Conservation (phyloP, 345 rosid species). For the Diplotaxis tenuifolia region DNA sequence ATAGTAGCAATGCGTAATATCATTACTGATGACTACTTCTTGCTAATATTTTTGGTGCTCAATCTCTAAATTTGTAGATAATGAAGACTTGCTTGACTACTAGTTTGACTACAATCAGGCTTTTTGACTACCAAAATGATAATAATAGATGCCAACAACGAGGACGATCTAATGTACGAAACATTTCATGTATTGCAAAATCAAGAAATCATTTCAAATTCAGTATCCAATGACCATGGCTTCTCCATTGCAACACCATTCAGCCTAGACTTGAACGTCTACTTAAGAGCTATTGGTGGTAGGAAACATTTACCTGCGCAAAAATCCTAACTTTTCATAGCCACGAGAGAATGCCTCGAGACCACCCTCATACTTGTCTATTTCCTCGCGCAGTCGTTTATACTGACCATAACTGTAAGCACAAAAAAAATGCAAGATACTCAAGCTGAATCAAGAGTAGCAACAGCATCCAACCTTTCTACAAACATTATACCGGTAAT, state of each 20-base stretch:
- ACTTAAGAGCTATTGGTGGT: conserved; percentile 6
- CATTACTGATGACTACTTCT: neutral
- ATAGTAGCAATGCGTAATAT: neutral
- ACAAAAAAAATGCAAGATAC: conserved; percentile 16
- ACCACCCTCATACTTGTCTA: conserved; percentile 85
- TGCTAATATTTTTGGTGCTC: neutral
- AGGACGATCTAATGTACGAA: neutral
- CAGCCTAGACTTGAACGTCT: neutral
- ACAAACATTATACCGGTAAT: conserved; percentile 61
- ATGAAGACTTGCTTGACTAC: conserved; percentile 5
- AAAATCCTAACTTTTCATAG: conserved; percentile 89
- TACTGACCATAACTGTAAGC: conserved; percentile 61
- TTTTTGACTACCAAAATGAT: neutral
- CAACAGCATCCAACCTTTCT: neutral
- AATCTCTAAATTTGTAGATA: neutral
- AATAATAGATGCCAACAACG: neutral
- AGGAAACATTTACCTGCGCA: conserved; percentile 54
- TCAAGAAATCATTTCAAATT: neutral
- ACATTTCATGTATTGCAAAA: conserved; percentile 9
- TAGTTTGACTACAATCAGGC: neutral
- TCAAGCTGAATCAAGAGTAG: neutral
- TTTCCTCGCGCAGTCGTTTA: conserved; percentile 60
- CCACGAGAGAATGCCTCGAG: conserved; percentile 92
- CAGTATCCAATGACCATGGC: neutral
- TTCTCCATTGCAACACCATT: neutral